Evolutionary conservation across 2,329 filamentous ascomycete species (phyloP).

Genomic region (Talaromyces sp.): DNA sequence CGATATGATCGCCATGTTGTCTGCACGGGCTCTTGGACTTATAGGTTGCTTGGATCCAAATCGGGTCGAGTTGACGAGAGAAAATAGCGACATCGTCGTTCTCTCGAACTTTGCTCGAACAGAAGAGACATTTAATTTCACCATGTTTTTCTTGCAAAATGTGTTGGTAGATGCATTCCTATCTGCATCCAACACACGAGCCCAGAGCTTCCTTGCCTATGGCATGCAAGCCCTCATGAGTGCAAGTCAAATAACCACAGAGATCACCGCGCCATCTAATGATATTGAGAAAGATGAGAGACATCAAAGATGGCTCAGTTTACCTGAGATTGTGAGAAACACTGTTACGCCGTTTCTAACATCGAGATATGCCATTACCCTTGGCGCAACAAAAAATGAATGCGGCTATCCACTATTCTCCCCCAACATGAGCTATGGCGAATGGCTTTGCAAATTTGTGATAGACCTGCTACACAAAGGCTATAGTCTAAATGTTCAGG

Average conservation of each 20-base stretch:
- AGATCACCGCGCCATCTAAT: slow-evolving; percentile 47
- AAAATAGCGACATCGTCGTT: slow-evolving; percentile 78
- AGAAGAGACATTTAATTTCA: slow-evolving; percentile 79
- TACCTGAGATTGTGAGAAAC: slow-evolving; percentile 74
- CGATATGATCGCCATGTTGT: slow-evolving; percentile 64
- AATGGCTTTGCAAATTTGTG: slow-evolving; percentile 77
- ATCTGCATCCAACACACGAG: slow-evolving; percentile 78
- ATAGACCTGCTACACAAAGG: slow-evolving; percentile 76
- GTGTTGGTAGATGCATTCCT: slow-evolving; percentile 88
- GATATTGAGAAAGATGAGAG: slow-evolving; percentile 55
- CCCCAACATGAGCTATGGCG: slow-evolving; percentile 62
- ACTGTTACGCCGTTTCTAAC: slow-evolving; percentile 82
- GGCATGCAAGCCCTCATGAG: slow-evolving; percentile 89
- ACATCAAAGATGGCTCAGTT: slow-evolving; percentile 69
- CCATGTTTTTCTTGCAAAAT: slow-evolving; percentile 77
- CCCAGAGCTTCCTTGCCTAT: slow-evolving; percentile 89
- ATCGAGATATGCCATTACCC: slow-evolving; percentile 73
- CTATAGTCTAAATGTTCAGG: slow-evolving; percentile 66
- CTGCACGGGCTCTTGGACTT: slow-evolving; percentile 77
- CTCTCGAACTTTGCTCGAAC: slow-evolving; percentile 77
- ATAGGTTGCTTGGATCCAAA: slow-evolving; percentile 92
- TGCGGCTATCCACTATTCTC: slow-evolving; percentile 75
- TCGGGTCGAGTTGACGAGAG: slow-evolving; percentile 72
- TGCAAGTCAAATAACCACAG: slow-evolving; percentile 66
- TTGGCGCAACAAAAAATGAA: slow-evolving; percentile 50